A percentile compares a stretch with the other conserved stretches of the same genome.
Conservation (phyloP, 1,284 basidiomycete genomes). For the Anthracocystis walkeri region DNA sequence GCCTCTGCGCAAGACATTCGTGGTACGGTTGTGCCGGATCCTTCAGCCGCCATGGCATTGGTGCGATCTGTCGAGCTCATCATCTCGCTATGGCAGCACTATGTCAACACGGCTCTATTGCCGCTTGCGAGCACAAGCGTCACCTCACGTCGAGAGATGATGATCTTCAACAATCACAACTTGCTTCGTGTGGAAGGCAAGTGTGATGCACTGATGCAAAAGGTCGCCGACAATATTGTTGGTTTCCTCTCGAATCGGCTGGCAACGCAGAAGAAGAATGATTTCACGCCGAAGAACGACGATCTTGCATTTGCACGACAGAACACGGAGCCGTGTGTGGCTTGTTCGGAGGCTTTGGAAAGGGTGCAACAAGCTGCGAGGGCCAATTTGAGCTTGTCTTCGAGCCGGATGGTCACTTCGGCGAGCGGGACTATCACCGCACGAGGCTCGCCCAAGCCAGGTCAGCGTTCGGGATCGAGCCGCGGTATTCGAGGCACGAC, state of each 20-base stretch:
- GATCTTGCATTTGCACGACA: constrained; percentile 92
- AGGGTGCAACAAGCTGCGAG: constrained; percentile 81
- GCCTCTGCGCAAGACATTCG: constrained; percentile 78
- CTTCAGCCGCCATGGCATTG: constrained; percentile 72
- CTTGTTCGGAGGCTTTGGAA: constrained; percentile 86
- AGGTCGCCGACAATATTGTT: constrained; percentile 77
- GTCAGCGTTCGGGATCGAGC: constrained; percentile 11
- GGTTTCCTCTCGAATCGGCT: constrained; percentile 76
- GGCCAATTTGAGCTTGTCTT: constrained; percentile 73
- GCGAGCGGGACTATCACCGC: constrained; percentile 23
- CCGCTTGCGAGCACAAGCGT: constrained; percentile 88
- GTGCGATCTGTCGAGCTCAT: constrained; percentile 86
- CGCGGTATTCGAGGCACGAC: constrained; percentile 12
- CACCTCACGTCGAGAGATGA: constrained; percentile 91
- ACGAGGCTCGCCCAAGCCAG: constrained; percentile 20
- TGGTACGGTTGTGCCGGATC: constrained; percentile 77
- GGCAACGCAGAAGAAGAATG: constrained; percentile 91
- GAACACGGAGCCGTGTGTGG: constrained; percentile 93
- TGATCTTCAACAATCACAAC: constrained; percentile 89
- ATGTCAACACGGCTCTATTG: constrained; percentile 88
- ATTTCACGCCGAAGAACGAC: constrained; percentile 88
- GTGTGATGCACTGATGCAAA: constrained; percentile 85
- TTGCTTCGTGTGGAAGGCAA: constrained; percentile 88
- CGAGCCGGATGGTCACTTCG: constrained; percentile 29
- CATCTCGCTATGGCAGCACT: constrained; percentile 96